Base-by-base conservation (phyloP, 2,329 filamentous ascomycete genomes). In the Aureobasidium pullulans region DNA sequence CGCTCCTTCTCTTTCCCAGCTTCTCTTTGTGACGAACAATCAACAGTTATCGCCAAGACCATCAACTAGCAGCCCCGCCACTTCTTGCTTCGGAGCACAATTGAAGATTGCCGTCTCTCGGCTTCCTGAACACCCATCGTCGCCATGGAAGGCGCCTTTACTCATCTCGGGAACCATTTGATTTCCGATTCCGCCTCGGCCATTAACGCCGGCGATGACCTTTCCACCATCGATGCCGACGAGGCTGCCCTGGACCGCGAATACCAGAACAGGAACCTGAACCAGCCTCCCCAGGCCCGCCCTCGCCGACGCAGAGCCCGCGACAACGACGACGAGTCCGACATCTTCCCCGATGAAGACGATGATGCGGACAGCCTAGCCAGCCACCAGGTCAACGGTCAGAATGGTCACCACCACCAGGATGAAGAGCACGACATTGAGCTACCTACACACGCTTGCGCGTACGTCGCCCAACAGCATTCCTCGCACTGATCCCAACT, bases 371-470 rank as follows among this genome's bases (percentile, higher is more conserved):
- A 87, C 70, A 87, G 84, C 68, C 78, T 96, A 70, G 87, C 88
- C 44, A 96, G 91, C 71, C 86, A 89, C 66, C 85, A 90, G 8
- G 83, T 91, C 32, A 90, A 90, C 65, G 89, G 87, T 49, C 79
- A 87, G 72, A 86, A 85, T 67, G 87, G 85, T 64, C 76, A 76
- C 65, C 74, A 70, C 50, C 67, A 72, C 62, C 77, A 79, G 66
- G 70, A 80, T 9, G 89, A 95, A 66, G 90, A 96, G 70, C 89
- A 95, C 67, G 92, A 92, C 69, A 73, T 79, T 8, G 90, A 96
- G 73, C 84, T 97, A 57, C 94, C 94, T 29, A 79, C 89, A 63
- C 94, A 99, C 78, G 94, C 95, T 65, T 99, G 93, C 87, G 90
- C 92, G 86, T 96, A 85, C 77, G 88, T 85, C 44, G 15, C 43